These are phyloP conservation scores for Metschnikowia koreensis DNA, from an alignment of 805 yeast species.

Conservation along the genomic window DNA sequence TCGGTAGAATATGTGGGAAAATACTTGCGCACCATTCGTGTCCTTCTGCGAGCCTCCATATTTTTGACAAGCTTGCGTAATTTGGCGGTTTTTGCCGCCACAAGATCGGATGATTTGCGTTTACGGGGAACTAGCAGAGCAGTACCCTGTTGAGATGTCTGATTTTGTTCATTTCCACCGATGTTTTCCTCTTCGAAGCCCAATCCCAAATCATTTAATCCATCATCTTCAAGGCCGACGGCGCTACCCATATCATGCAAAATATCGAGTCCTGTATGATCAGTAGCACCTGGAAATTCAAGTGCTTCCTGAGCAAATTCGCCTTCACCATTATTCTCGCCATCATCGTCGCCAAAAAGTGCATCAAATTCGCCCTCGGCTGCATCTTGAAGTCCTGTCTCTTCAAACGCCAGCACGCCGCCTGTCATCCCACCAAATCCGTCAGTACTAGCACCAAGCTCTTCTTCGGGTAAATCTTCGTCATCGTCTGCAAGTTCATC, in stretches of 20 bases:
- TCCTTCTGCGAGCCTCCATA: conserved; percentile 28
- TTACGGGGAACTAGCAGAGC: conserved; percentile 4
- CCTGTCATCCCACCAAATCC: not conserved
- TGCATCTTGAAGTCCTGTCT: conserved; percentile 25
- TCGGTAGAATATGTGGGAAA: conserved; percentile 63
- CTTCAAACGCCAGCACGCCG: conserved; percentile 15
- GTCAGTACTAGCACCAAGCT: conserved; percentile 4
- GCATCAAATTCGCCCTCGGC: conserved; percentile 43
- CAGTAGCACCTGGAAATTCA: conserved; percentile 1
- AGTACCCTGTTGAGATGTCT: not conserved
- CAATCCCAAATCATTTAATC: conserved; percentile 18
- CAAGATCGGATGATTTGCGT: conserved; percentile 16
- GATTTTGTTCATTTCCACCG: conserved; percentile 3
- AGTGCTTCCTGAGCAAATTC: not conserved
- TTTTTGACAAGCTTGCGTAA: conserved; percentile 26
- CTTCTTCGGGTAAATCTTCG: conserved; percentile 16
- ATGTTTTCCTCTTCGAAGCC: conserved; percentile 24
- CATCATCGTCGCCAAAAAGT: conserved; percentile 32
- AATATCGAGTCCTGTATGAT: conserved; percentile 16
- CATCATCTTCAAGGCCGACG: conserved; percentile 20
- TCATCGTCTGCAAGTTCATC: conserved; percentile 95
- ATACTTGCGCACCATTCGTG: conserved; percentile 41
- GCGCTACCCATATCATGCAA: conserved; percentile 14
- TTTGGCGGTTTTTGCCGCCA: conserved; percentile 28
- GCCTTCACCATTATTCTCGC: conserved; percentile 21